Evolutionary conservation across 495 filamentous ascomycete species (phyloP), one percentile per base, ranked within the genome.

Genomic region (Sabuloglossum arenarium): DNA sequence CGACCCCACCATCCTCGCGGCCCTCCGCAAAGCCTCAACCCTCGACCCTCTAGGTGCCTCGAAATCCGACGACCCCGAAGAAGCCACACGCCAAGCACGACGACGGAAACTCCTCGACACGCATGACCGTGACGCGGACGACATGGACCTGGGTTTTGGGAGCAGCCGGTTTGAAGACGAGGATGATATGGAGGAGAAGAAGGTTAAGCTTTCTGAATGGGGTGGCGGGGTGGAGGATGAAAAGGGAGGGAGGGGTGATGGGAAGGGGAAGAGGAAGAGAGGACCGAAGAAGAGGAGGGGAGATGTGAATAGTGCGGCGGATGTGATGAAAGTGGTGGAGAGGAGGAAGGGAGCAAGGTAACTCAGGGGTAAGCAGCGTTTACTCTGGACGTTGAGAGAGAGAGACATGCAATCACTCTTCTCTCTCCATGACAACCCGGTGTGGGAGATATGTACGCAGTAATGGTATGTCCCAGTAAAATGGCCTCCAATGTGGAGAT

Each of bases 131-230:
- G 91, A 98, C 68, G 80, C 85, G 11, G 85, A 88, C 45, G 91
- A 98, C 68, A 77, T 98, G 70, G 91, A 98, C 61, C 73, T 95
- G 67, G 91, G 88, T 31, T 97, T 98, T 64, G 91, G 93, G 6
- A 82, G 82, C 16, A 88, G 82, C 60, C 77, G 88, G 24, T 76
- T 82, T 57, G 87, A 82, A 49, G 88, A 94, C 61, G 83, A 81
- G 0, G 86, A 84, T 39, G 88, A 94, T 51, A 88, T 84, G 55
- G 74, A 82, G 0, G 79, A 74, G 32, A 70, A 73, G 56, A 78
- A 71, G 59, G 71, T 87, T 45, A 80, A 85, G 63, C 66, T 91
- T 37, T 79, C 77, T 1, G 70, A 75, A 57, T 87, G 83, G 83
- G 68, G 62, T 29, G 62, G 61, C 6, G 54, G 47, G 23, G 64